Evolutionary conservation across 176 grass and related monocot genomes (phyloP).

Genomic region (Poa pratensis): DNA sequence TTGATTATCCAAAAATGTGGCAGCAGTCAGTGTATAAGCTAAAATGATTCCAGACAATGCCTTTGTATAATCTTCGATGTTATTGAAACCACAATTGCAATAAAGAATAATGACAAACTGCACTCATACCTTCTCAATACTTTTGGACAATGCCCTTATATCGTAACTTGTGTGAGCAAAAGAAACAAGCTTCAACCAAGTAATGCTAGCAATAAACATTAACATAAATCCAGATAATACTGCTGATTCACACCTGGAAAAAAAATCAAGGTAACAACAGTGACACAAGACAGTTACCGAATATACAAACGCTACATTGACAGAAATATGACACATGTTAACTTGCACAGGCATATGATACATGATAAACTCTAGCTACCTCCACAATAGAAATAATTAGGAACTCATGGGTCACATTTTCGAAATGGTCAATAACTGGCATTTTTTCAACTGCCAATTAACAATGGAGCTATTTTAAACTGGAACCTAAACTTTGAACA

Average conservation of each 20-base stretch:
- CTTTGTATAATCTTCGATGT: background rate
- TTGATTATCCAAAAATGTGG: background rate
- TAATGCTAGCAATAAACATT: slow-evolving; percentile 85
- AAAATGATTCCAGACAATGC: slow-evolving; percentile 6
- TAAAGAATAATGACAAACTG: background rate
- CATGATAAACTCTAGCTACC: background rate
- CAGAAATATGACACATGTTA: background rate
- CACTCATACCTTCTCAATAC: slow-evolving; percentile 72
- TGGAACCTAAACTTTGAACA: background rate
- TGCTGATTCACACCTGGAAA: slow-evolving; percentile 81
- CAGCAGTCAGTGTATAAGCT: background rate
- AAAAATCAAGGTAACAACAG: slow-evolving; percentile 31
- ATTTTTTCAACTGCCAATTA: background rate
- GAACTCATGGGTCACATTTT: background rate
- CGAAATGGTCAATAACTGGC: slow-evolving; percentile 5
- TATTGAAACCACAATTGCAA: background rate
- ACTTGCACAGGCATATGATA: background rate
- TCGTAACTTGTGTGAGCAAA: slow-evolving; percentile 98
- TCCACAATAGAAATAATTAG: background rate
- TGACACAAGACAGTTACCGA: too few species aligned
- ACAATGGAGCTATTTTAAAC: slow-evolving; percentile 1
- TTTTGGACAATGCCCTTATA: slow-evolving; percentile 75
- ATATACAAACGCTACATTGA: background rate
- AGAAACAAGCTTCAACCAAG: slow-evolving; percentile 97
- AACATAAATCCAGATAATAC: slow-evolving; percentile 88